A percentile compares a stretch with the other conserved stretches of the same genome.
Evolutionary conservation across 441 rosid genomes (phyloP).

Genomic region (Francoa sonchifolia): DNA sequence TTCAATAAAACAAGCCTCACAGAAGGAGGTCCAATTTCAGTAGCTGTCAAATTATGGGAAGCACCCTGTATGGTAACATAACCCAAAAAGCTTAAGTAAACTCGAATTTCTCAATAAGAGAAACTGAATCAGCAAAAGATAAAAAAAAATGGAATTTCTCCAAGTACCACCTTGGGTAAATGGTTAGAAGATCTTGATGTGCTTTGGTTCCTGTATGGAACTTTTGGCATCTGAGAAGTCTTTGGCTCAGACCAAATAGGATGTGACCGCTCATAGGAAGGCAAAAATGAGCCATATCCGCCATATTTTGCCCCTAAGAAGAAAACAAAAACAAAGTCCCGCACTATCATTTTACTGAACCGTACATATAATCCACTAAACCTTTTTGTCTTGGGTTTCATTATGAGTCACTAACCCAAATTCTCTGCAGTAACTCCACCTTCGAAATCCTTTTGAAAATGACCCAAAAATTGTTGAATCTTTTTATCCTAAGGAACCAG

Average conservation of each 20-base stretch:
- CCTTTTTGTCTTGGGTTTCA: constrained; percentile 3
- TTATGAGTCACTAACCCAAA: constrained; percentile 8
- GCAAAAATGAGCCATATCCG: constrained; percentile 20
- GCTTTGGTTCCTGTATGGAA: constrained; percentile 14
- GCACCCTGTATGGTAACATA: constrained; percentile 28
- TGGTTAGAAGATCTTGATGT: constrained; percentile 25
- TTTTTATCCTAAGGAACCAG: constrained; percentile 6
- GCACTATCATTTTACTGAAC: constrained; percentile 7
- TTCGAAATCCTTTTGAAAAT: constrained; percentile 10
- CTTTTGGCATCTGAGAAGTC: constrained; percentile 13
- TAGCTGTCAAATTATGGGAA: constrained; percentile 21
- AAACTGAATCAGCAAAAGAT: constrained; percentile 5
- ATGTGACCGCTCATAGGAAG: constrained; percentile 17
- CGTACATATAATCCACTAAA: neutral
- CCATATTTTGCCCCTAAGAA: constrained; percentile 20
- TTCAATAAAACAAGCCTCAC: constrained; percentile 12
- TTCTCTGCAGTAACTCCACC: constrained; percentile 11
- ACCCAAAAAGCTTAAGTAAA: constrained; percentile 20
- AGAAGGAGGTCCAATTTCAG: constrained; percentile 14
- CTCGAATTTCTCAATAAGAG: constrained; percentile 10
- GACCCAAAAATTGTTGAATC: constrained; percentile 10
- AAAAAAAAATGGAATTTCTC: constrained; percentile 4
- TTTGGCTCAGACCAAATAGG: constrained; percentile 16
- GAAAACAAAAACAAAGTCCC: constrained; percentile 1
- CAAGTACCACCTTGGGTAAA: constrained; percentile 24